A percentile compares a stretch with the other conserved stretches of the same genome.
Conservation (phyloP, 768 basidiomycete species). For the Boletus reticuloceps region DNA sequence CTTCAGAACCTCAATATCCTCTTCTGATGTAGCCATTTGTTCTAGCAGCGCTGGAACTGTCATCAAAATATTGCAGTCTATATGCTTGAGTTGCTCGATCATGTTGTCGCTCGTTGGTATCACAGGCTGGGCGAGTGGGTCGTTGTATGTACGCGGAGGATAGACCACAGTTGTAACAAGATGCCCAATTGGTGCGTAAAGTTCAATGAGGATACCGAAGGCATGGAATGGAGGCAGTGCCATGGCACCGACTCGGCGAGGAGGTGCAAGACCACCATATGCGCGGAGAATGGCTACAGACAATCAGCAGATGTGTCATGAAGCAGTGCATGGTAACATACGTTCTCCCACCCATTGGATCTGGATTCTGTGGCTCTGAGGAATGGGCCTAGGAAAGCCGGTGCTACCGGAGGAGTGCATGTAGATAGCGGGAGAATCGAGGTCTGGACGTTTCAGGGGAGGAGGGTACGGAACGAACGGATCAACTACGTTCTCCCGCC, state of each 20-base stretch:
- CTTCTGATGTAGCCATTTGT: constrained; percentile 10
- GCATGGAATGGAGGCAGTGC: constrained; percentile 41
- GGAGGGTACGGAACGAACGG: constrained; percentile 11
- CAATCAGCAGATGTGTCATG: too few relatives aligned
- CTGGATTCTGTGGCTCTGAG: constrained; percentile 31
- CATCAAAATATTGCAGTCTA: constrained; percentile 9
- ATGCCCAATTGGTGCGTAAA: constrained; percentile 31
- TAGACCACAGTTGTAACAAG: constrained; percentile 29
- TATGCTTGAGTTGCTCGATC: constrained; percentile 8
- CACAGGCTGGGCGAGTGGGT: constrained; percentile 6
- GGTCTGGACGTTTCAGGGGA: neutral
- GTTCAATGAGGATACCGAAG: constrained; percentile 32
- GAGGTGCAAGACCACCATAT: neutral
- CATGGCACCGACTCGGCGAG: constrained; percentile 24
- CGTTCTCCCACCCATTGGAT: constrained; percentile 34
- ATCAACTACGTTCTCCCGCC: neutral
- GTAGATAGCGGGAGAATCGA: constrained; percentile 15
- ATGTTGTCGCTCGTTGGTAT: constrained; percentile 18
- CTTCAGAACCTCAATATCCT: neutral
- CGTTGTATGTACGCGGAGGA: constrained; percentile 23
- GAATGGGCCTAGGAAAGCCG: constrained; percentile 44
- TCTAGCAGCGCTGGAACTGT: constrained; percentile 19
- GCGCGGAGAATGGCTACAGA: neutral
- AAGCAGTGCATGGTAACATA: constrained; percentile 14
- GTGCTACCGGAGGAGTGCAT: constrained; percentile 37